Conservation (phyloP, 352 stramenopile genomes). For the Phytopythium cucurbitacearum region DNA sequence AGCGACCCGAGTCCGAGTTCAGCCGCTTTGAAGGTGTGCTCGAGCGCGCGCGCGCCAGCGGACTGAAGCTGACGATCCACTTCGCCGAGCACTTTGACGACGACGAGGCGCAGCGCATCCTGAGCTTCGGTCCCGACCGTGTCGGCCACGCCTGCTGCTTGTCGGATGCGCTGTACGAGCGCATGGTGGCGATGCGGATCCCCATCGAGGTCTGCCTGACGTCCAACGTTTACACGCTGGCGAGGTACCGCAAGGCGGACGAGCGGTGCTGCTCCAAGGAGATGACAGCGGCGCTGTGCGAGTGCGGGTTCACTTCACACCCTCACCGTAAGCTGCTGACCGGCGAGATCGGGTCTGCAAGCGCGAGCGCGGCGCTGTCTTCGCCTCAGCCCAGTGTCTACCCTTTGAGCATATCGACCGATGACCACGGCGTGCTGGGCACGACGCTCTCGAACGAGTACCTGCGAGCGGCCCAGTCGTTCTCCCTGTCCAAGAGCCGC, state of each 20-base stretch:
- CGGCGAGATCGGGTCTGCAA: slow-evolving; percentile 20
- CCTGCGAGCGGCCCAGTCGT: slow-evolving; percentile 70
- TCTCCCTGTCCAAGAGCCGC: slow-evolving; percentile 44
- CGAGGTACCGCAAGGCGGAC: slow-evolving; percentile 49
- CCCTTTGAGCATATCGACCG: slow-evolving; percentile 90
- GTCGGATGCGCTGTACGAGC: slow-evolving; percentile 58
- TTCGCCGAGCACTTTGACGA: slow-evolving; percentile 90
- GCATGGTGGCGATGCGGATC: slow-evolving; percentile 67
- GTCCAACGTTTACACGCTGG: slow-evolving; percentile 93
- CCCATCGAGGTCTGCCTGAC: slow-evolving; percentile 93
- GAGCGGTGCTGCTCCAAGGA: slow-evolving; percentile 37
- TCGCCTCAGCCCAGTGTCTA: slow-evolving; percentile 17
- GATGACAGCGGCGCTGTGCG: slow-evolving; percentile 32
- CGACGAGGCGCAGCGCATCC: slow-evolving; percentile 71
- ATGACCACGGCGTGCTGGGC: slow-evolving; percentile 91
- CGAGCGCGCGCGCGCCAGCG: slow-evolving; percentile 51
- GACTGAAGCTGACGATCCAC: slow-evolving; percentile 89
- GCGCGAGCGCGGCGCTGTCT: neutral
- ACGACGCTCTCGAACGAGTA: slow-evolving; percentile 89
- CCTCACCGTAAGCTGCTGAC: slow-evolving; percentile 64
- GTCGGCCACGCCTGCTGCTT: slow-evolving; percentile 90
- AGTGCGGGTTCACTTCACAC: slow-evolving; percentile 75
- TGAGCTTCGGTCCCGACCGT: slow-evolving; percentile 88
- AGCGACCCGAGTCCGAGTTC: slow-evolving; percentile 79
- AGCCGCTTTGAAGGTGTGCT: slow-evolving; percentile 77